Conservation (phyloP, 768 basidiomycete species). For the Calvatia gigantea region DNA sequence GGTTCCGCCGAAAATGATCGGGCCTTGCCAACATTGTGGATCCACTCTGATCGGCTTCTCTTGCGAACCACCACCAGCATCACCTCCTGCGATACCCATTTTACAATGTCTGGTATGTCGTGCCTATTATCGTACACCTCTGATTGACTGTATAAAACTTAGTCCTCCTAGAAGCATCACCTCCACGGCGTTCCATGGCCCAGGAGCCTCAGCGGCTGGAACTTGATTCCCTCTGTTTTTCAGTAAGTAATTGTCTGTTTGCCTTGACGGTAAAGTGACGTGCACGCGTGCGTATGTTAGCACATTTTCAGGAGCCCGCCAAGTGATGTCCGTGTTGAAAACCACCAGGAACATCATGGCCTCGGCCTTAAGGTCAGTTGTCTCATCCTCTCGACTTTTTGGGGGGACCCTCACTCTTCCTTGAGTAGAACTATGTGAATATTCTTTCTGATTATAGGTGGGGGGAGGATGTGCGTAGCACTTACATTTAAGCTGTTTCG, state of each 20-base stretch:
- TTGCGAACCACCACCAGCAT: not conserved
- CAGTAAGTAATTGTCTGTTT: not conserved
- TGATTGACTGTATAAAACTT: not conserved
- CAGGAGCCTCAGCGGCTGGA: not conserved
- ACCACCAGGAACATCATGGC: too few relatives aligned
- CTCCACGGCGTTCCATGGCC: not conserved
- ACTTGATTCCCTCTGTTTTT: constrained; percentile 3
- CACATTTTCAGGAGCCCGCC: too few relatives aligned
- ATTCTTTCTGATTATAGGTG: not conserved
- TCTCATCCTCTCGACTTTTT: not conserved
- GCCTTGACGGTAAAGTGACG: not conserved
- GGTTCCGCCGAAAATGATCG: not conserved
- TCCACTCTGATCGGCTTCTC: not conserved
- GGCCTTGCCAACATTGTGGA: not conserved
- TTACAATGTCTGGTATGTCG: not conserved
- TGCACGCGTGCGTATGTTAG: too few relatives aligned
- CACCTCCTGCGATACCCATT: constrained; percentile 5
- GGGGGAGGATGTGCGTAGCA: not conserved
- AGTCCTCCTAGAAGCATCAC: not conserved
- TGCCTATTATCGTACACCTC: not conserved
- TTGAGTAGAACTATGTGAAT: not conserved
- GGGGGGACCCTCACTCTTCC: not conserved
- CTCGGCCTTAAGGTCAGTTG: too few relatives aligned
- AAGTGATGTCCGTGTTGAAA: too few relatives aligned
- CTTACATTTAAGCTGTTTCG: not conserved